Percentiles rank a stretch among this genome's conserved stretches.
phyloP scores from a whole-genome alignment of 202 grass and related monocot genomes.

The Panicum hallii region DNA sequence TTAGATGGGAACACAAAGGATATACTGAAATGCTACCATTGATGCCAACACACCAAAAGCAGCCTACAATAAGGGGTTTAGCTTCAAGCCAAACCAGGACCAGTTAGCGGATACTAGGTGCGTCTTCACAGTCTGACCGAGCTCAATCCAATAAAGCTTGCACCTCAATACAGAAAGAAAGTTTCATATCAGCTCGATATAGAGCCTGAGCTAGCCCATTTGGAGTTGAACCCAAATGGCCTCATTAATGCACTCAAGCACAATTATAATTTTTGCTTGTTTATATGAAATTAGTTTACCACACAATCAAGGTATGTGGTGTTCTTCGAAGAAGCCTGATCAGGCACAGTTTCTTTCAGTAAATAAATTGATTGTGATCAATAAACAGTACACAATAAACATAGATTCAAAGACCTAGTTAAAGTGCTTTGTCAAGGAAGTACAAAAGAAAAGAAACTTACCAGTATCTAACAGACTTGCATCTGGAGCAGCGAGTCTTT shows the following conservation, averaged over 20 bases:
- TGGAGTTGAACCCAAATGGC: neutral
- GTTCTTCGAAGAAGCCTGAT: neutral
- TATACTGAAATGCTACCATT: neutral
- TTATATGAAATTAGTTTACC: neutral
- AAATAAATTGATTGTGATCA: slow-evolving; percentile 21
- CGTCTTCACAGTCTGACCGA: neutral
- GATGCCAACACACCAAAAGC: neutral
- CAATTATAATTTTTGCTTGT: neutral
- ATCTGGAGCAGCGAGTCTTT: slow-evolving; percentile 94
- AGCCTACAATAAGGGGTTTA: neutral
- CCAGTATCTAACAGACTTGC: slow-evolving; percentile 99
- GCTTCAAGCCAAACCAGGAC: neutral
- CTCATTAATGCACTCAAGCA: neutral
- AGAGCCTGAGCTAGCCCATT: neutral
- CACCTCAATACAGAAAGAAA: neutral
- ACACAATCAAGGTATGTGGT: neutral
- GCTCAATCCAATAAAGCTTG: neutral
- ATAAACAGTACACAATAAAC: slow-evolving; percentile 7
- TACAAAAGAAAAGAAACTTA: slow-evolving; percentile 50
- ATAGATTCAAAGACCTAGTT: slow-evolving; percentile 10
- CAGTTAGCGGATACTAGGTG: neutral
- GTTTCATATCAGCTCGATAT: neutral
- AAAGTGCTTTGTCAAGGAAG: slow-evolving; percentile 16
- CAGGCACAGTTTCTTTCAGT: slow-evolving; percentile 23
- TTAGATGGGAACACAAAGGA: neutral